These are phyloP conservation scores for Flaveria ramosissima DNA, from an alignment of 129 eudicot species.

Conservation along the genomic window DNA sequence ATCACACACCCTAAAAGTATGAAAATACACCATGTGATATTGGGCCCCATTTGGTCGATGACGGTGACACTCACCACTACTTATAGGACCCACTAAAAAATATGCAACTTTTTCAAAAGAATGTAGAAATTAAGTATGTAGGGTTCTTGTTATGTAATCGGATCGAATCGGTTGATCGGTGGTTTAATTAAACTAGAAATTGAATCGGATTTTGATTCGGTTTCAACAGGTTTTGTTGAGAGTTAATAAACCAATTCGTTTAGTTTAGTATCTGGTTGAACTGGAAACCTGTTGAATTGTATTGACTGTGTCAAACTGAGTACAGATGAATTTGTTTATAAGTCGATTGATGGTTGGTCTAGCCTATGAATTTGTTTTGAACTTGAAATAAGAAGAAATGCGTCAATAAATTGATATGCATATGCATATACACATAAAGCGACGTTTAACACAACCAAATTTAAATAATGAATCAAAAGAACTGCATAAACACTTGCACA, in stretches of 20 bases:
- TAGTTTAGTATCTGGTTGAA: too few relatives aligned
- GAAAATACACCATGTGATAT: conserved; percentile 31
- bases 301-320: neutral
- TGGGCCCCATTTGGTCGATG: conserved; percentile 17
- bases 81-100: neutral
- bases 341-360: neutral
- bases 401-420: neutral
- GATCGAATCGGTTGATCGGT: neutral
- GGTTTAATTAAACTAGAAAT: neutral
- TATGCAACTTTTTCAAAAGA: neutral
- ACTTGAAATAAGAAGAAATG: neutral
- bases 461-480: too few relatives aligned
- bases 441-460: too few relatives aligned
- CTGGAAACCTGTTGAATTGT: too few relatives aligned
- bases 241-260: neutral
- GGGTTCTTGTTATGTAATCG: neutral
- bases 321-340: neutral
- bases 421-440: neutral
- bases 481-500: too few relatives aligned
- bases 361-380: neutral
- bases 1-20: conserved; percentile 35
- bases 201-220: neutral
- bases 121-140: neutral
- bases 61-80: conserved; percentile 26
- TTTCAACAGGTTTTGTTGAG: too few relatives aligned